Evolutionary conservation across 2,329 filamentous ascomycete genomes (phyloP).

Genomic region (Massarina eburnea): DNA sequence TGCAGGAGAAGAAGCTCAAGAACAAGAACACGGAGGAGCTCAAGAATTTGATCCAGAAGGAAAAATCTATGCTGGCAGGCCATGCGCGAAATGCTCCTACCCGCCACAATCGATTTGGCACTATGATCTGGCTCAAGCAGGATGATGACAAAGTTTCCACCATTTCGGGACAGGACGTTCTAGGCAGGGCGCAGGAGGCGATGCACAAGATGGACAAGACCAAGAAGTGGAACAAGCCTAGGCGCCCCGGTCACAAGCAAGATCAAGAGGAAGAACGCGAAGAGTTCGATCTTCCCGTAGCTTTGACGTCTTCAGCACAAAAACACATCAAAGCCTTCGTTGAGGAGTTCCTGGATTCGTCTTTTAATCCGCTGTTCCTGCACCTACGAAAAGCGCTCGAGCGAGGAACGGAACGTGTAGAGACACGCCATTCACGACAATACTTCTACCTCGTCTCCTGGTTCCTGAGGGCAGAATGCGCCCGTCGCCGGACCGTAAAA

Average conservation of each 20-base stretch:
- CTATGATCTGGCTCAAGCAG: constrained; percentile 94
- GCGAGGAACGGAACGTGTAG: constrained; percentile 79
- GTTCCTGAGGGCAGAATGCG: constrained; percentile 86
- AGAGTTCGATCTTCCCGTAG: constrained; percentile 75
- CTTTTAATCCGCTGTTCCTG: constrained; percentile 85
- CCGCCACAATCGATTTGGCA: constrained; percentile 90
- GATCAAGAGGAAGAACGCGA: constrained; percentile 38
- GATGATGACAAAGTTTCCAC: constrained; percentile 82
- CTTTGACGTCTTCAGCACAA: constrained; percentile 73
- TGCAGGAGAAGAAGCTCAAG: constrained; percentile 72
- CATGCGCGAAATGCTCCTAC: constrained; percentile 79
- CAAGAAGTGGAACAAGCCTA: constrained; percentile 88
- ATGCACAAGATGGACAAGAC: constrained; percentile 86
- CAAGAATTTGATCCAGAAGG: constrained; percentile 73
- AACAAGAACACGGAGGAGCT: constrained; percentile 73
- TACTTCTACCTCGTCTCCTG: constrained; percentile 92
- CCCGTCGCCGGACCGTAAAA: constrained; percentile 60
- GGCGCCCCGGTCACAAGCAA: constrained; percentile 49
- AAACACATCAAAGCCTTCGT: constrained; percentile 79
- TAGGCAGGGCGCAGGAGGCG: constrained; percentile 71
- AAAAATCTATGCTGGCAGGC: constrained; percentile 77
- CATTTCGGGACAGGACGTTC: constrained; percentile 83
- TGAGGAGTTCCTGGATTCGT: constrained; percentile 89
- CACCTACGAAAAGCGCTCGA: constrained; percentile 88
- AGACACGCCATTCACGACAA: constrained; percentile 75